A percentile compares a stretch with the other conserved stretches of the same genome.
Conservation (phyloP, 2,329 filamentous ascomycete species). For the Tolypocladium amazonense region DNA sequence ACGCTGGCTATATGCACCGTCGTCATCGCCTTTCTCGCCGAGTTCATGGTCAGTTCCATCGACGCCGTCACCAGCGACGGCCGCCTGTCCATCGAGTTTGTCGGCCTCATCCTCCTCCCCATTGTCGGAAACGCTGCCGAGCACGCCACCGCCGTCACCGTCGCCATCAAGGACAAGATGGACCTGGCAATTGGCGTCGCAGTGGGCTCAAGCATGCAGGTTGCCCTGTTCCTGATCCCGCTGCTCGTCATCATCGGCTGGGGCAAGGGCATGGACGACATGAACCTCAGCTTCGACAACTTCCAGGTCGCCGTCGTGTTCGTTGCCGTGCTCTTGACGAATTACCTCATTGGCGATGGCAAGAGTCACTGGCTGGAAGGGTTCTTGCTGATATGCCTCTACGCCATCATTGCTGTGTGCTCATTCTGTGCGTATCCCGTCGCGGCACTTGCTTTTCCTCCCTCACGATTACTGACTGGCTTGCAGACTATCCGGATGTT, state of each 20-base stretch:
- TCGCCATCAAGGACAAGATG: constrained; percentile 78
- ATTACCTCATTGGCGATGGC: constrained; percentile 76
- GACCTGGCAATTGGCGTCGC: constrained; percentile 73
- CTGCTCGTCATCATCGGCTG: constrained; percentile 69
- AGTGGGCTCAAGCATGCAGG: constrained; percentile 72
- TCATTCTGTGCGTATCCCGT: constrained; percentile 36
- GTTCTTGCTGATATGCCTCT: constrained; percentile 63
- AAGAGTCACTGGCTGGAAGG: constrained; percentile 78
- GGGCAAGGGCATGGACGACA: constrained; percentile 59
- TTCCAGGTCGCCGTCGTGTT: constrained; percentile 85
- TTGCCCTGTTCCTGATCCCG: constrained; percentile 68
- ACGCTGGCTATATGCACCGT: constrained; percentile 65
- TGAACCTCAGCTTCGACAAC: constrained; percentile 77
- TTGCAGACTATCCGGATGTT: constrained; percentile 1
- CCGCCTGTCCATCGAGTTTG: constrained; percentile 59
- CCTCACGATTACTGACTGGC: background rate
- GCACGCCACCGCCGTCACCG: constrained; percentile 70
- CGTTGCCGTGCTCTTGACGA: constrained; percentile 72
- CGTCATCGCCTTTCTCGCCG: constrained; percentile 71
- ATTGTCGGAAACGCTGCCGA: constrained; percentile 80
- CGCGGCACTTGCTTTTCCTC: background rate
- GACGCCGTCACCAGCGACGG: constrained; percentile 52
- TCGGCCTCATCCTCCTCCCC: constrained; percentile 69
- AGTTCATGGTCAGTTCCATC: constrained; percentile 68
- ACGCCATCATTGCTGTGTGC: constrained; percentile 66